Evolutionary conservation across 164 flowering plant genomes (phyloP), one percentile per base, ranked within the genome.

Genomic region (Magnolia changhungtana): DNA sequence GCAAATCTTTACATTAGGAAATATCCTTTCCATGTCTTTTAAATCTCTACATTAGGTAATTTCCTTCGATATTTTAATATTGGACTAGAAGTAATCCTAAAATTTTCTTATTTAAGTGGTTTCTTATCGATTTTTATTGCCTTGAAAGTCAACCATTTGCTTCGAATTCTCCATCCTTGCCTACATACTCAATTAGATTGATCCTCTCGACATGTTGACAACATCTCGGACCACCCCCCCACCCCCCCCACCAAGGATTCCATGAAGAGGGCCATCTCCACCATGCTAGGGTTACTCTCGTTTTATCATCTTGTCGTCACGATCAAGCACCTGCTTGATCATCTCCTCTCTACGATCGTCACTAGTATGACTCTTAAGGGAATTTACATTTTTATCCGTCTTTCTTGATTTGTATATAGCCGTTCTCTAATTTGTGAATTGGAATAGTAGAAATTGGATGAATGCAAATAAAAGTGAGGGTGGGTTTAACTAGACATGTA

Each of bases 191-290:
- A 83, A 81, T 75, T 80, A 83, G 23, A 92, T 94, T 66, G 89
- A 90, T 72, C 95, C 94, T 1, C 84, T 93, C 1, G 96, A 94
- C 59, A 88, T 58, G 86, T 91, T 73, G 84, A 94, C 74, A 92
- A 93, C 68, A 89, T 92, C 61, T 90, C 98, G 0, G 86, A 84
- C 10, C n/a, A 24, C 24, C 24, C 24, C 24, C 24, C 24, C 24
- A 24, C 24, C 24, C 24, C 24, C 0, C 73, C 87, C 10, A 91
- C 96, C 37, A 92, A 82, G 84, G 96, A 92, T 75, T 90, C 95
- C 16, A 94, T 94, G 98, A 94, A 92, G 84, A 87, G 88, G 83
- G 91, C 96, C 29, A 90, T 94, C 63, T 90, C 96, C 2, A 83
- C 91, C 8, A 94, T 94, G 95, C 87, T 94, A 0, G 96, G 98